Base-by-base conservation (phyloP, 768 basidiomycete species). In the Strobilomyces confusus region DNA sequence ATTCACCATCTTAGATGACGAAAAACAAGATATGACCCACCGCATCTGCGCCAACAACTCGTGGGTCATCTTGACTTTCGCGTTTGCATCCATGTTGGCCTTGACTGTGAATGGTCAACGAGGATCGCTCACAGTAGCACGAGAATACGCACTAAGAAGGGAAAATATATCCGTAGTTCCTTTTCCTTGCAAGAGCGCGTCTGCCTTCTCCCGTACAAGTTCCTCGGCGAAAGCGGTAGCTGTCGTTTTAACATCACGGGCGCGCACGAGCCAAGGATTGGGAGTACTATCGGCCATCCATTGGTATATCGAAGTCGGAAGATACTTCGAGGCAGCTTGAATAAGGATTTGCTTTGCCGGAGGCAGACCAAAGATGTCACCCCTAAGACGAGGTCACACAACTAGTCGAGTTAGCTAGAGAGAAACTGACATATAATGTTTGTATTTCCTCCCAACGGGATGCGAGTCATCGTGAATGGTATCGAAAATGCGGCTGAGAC, bases 91-190 rank as follows among this genome's bases (percentile, higher is more conserved):
- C n/a, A n/a, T n/a, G n/a, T n/a, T n/a, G n/a, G n/a, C n/a, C n/a
- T n/a, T n/a, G n/a, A 20, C 51, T 12, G 5, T 12, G 30, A 23
- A 32, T 12, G 29, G 14, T 49, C 7, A 51, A 38, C 5, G 20
- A 44, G 4, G 17, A 8, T 9, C 25, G 15, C 17, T 9, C 13
- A 8, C 6, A 17, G 9, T 1, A 45, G 15, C 15, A 9, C 2
- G 30, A 19, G 12, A 4, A 17, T 5, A n/a, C 70, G 33, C 46
- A 77, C 79, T 70, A 17, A 80, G 63, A 15, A 80, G 59, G 54
- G 70, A 58, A 13, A 43, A 50, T 5, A 63, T 40, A 33, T 64
- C 63, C 15, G 23, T 30, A 19, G 32, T 52, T 12, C 48, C 51
- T 37, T 52, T 62, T n/a, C n/a, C n/a, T n/a, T n/a, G n/a, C n/a